Percentiles rank a stretch among this genome's conserved stretches.
phyloP scores from a whole-genome alignment of 2,329 filamentous ascomycete species.

The Paraphaeosphaeria minitans region DNA sequence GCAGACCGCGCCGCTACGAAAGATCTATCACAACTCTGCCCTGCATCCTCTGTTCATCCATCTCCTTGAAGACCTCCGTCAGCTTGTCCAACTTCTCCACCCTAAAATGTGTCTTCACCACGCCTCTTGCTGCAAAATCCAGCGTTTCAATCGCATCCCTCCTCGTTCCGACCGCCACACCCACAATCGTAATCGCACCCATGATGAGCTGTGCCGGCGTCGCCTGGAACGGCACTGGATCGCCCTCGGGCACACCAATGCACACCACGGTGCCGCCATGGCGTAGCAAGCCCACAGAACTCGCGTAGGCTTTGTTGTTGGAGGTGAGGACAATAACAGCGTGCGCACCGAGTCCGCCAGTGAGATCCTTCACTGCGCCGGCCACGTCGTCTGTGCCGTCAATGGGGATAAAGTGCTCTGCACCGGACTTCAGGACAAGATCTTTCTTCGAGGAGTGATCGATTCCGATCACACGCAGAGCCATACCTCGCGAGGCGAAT shows the following conservation, averaged over 20 bases:
- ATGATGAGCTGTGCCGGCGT: conserved; percentile 49
- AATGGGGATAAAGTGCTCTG: conserved; percentile 69
- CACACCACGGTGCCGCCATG: conserved; percentile 54
- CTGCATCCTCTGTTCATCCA: conserved; percentile 52
- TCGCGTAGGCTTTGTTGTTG: conserved; percentile 54
- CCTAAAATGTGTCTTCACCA: conserved; percentile 56
- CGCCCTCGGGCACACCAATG: conserved; percentile 56
- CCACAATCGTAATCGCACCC: conserved; percentile 52
- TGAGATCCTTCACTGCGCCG: conserved; percentile 61
- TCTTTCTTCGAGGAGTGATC: conserved; percentile 69
- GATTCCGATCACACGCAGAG: conserved; percentile 67
- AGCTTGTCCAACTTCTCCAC: conserved; percentile 55
- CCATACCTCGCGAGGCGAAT: conserved; percentile 65
- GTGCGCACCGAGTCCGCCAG: conserved; percentile 64
- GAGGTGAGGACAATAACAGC: conserved; percentile 63
- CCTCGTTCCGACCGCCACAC: conserved; percentile 53
- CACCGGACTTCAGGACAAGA: conserved; percentile 64
- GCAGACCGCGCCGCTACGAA: background rate
- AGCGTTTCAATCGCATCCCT: conserved; percentile 57
- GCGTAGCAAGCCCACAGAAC: conserved; percentile 48
- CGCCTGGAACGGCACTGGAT: conserved; percentile 51
- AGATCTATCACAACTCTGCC: conserved; percentile 57
- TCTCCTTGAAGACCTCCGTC: conserved; percentile 53
- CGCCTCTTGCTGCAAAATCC: conserved; percentile 49
- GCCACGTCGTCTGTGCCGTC: conserved; percentile 58